Base-by-base conservation (phyloP, 306 rosid species). In the Arachis hypogaea region DNA sequence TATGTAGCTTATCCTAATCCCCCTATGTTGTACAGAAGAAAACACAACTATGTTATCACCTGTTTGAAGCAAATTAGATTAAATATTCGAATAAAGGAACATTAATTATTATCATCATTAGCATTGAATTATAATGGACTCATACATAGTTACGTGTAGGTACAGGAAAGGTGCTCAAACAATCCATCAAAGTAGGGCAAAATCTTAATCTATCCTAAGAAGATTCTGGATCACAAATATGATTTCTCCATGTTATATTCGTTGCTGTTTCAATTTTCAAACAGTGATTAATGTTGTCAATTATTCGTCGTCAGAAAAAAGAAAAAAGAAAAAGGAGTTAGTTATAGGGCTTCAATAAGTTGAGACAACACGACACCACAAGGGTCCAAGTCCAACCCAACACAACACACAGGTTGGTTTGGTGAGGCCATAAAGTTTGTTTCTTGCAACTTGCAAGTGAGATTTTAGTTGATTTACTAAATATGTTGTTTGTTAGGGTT, bases 11-110 rank as follows among this genome's bases (percentile, higher is more conserved):
- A 77, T 70, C 66, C 72, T 30, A 45, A 42, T 51, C 50, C 57
- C 18, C 18, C 54, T 30, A 1, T 18, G 28, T 3, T 54, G 3
- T 58, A 69, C 64, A 77, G 69, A 36, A 14, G 16, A 77, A 77
- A 77, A 60, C 66, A n/a, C 38, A 33, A 33, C 10, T n/a, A 57
- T 22, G 73, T 42, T 44, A 56, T 45, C 45, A 51, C 14, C 36
- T 68, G 63, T 73, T 43, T 70, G 50, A 61, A 42, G 56, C 47
- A 78, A 47, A 36, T 63, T 40, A 33, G 38, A 12, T 71, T 56
- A 43, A 54, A 55, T 36, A 71, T 16, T 51, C 71, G 28, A 62
- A 56, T 63, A 46, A 22, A 55, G 2, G 33, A 2, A 5, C 61
- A 64, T 45, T 44, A 14, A 63, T 57, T 46, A 63, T 74, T 68